Conservation (phyloP, 2,329 filamentous ascomycete species). For the Myrmaecium sp. region DNA sequence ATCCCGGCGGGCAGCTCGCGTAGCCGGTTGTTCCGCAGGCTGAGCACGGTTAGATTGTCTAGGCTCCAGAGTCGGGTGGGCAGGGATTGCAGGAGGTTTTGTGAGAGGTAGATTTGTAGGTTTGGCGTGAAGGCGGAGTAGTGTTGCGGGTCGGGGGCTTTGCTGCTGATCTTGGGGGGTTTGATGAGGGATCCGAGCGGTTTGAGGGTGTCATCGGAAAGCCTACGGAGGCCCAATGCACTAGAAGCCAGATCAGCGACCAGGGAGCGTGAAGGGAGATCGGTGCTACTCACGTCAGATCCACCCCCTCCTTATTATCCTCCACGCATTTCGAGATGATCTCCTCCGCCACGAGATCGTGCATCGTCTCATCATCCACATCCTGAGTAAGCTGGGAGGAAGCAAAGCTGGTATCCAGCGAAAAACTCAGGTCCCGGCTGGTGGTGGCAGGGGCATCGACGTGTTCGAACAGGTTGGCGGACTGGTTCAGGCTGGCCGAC, state of each 20-base stretch:
- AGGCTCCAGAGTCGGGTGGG: conserved; percentile 46
- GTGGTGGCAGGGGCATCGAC: conserved; percentile 2
- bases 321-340: conserved; percentile 27
- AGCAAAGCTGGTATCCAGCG: neutral
- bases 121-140: conserved; percentile 43
- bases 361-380: neutral
- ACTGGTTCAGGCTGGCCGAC: conserved; percentile 3
- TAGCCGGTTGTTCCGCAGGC: conserved; percentile 46
- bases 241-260: neutral
- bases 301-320: conserved; percentile 39
- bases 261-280: neutral
- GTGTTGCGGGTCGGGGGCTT: conserved; percentile 39
- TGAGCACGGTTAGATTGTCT: conserved; percentile 45
- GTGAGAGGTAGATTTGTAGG: conserved; percentile 44
- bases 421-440: neutral
- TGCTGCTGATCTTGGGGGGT: conserved; percentile 31
- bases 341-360: conserved; percentile 1
- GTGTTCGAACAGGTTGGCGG: conserved; percentile 3
- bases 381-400: conserved; percentile 7
- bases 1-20: conserved; percentile 44
- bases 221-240: conserved; percentile 13
- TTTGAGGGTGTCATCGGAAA: conserved; percentile 41
- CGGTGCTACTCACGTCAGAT: conserved; percentile 37
- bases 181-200: conserved; percentile 30
- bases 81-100: conserved; percentile 39